Evolutionary conservation across 306 rosid genomes (phyloP), one percentile per base, ranked within the genome.

Genomic region (Notholithocarpus densiflorus): DNA sequence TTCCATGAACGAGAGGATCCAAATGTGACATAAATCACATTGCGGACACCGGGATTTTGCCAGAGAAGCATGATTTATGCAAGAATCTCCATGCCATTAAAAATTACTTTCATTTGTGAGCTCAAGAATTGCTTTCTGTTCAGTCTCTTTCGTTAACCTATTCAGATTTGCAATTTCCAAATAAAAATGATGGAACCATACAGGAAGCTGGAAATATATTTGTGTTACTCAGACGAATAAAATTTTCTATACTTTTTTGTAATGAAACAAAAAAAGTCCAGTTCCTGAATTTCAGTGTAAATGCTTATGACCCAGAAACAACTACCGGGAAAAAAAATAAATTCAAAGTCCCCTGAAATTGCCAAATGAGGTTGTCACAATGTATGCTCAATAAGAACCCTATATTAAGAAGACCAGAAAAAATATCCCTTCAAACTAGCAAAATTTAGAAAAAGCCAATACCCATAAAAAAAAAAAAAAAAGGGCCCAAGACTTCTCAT

Each of bases 401-500:
- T 27, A 62, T 12, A 17, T 26, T 14, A 64, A 17, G 2, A 21
- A 17, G 34, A 24, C 37, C 68, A 26, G 19, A 21, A 61, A 60
- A 61, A 26, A 61, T 40, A 62, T 26, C 29, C 37, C 71, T 32
- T 66, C 71, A 14, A 66, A 66, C 51, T 31, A 34, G 51, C 13
- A 55, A 40, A 40, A 60, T 21, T 57, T 20, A 34, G 10, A 13
- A 43, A 23, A 43, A 69, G 48, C 3, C 17, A 72, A n/a, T 70
- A 27, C 60, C 65, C n/a, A 54, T 57, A 20, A 64, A 78, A 10
- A 32, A 37, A 37, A 7, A 2, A 37, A 32, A 29, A 79, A 68
- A 72, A 43, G 19, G 45, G 64, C 79, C 17, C 71, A 43, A 56
- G 82, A 54, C 17, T 61, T 60, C 72, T 89, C 86, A 95, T 74